phyloP scores from a whole-genome alignment of 306 rosid species.

The Quercus wislizeni region DNA sequence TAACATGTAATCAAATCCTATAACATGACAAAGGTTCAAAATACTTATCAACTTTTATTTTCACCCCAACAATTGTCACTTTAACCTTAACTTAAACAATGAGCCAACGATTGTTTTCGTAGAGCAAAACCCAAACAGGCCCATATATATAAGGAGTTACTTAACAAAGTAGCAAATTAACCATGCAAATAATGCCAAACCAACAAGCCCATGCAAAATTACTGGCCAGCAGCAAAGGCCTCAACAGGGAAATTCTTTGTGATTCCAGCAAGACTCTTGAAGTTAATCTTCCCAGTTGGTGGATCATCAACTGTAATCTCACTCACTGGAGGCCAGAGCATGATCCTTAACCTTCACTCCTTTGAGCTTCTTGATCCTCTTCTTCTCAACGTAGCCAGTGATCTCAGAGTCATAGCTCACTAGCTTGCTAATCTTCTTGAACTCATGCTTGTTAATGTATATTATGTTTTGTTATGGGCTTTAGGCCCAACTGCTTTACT shows the following conservation, averaged over 20 bases:
- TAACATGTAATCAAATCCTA: too few relatives aligned
- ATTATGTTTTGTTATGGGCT: too few relatives aligned
- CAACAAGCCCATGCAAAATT: background rate
- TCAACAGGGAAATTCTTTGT: slow-evolving; percentile 86
- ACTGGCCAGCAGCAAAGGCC: slow-evolving; percentile 91
- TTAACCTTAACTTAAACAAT: too few relatives aligned
- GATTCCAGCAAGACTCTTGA: slow-evolving; percentile 94
- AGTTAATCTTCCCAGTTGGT: slow-evolving; percentile 65
- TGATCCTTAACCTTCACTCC: slow-evolving; percentile 92
- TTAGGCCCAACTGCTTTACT: too few relatives aligned
- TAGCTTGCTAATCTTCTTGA: slow-evolving; percentile 67
- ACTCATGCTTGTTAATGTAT: slow-evolving; percentile 34
- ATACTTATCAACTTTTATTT: too few relatives aligned
- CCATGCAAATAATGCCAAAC: too few relatives aligned
- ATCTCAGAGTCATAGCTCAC: slow-evolving; percentile 75
- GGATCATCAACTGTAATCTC: slow-evolving; percentile 58
- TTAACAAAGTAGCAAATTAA: too few relatives aligned
- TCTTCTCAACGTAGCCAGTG: slow-evolving; percentile 52
- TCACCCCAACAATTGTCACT: too few relatives aligned
- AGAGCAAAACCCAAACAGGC: too few relatives aligned
- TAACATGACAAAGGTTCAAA: too few relatives aligned
- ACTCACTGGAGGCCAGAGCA: slow-evolving; percentile 92
- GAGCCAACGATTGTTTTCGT: too few relatives aligned
- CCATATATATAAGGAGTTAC: too few relatives aligned
- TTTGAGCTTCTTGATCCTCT: slow-evolving; percentile 71